Conservation (phyloP, 78 protist species). For the Corallochytrium limacisporum region DNA sequence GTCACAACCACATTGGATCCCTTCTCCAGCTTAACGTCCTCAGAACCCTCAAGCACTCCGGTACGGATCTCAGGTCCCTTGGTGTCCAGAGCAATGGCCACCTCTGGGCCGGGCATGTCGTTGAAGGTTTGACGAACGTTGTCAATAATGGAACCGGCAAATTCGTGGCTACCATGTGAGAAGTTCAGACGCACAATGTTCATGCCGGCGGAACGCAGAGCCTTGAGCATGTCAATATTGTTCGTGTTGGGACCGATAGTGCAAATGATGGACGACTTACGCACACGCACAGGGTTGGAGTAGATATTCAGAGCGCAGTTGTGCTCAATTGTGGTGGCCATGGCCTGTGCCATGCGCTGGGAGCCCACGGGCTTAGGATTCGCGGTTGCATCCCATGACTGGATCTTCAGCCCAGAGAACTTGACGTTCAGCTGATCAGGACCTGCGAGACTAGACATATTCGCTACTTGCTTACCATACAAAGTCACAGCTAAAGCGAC, state of each 20-base stretch:
- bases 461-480: too few species aligned
- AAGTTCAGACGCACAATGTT: constrained; percentile 64
- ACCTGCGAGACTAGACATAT: too few species aligned
- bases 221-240: constrained; percentile 4
- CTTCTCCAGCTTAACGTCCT: neutral
- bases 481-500: too few species aligned
- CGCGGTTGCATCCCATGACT: too few species aligned
- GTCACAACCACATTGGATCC: neutral
- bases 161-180: constrained; percentile 56
- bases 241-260: constrained; percentile 32
- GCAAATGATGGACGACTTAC: constrained; percentile 33
- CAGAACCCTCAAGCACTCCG: constrained; percentile 1
- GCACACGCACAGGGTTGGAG: constrained; percentile 9
- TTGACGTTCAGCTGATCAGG: too few species aligned
- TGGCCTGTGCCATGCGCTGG: too few species aligned
- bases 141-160: constrained; percentile 5
- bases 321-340: too few species aligned
- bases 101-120: neutral
- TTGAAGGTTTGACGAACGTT: constrained; percentile 5
- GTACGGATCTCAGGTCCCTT: constrained; percentile 64
- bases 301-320: constrained; percentile 2
- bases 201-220: constrained; percentile 46
- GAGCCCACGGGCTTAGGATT: too few species aligned
- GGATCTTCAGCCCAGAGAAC: too few species aligned
- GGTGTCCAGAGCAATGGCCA: constrained; percentile 44